Base-by-base conservation (phyloP, 306 rosid genomes). In the Prunus mira region DNA sequence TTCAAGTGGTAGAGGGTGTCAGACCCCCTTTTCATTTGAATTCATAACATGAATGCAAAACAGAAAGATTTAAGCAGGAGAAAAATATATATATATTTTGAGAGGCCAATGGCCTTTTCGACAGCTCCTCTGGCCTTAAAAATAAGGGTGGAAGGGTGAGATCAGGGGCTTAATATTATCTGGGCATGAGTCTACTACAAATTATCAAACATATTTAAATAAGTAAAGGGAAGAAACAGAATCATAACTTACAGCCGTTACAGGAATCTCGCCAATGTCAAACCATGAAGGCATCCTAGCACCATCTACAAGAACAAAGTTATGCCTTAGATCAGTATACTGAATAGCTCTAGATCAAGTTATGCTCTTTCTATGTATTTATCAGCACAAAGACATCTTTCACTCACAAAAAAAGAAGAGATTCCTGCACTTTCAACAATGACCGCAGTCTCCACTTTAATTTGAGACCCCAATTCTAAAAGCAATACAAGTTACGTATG, bases 251-350 rank as follows among this genome's bases (percentile, higher is more conserved):
- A 91, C 96, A 76, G 88, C 85, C 12, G 93, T 89, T 41, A 89
- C 69, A 22, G 96, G 96, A 86, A 91, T 86, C 79, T 93, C 93
- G 1, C 77, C 90, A 76, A 88, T 84, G 86, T 93, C 98, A 84
- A 91, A 93, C 96, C 97, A 93, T 49, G 98, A 93, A 78, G 91
- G 96, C 97, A 93, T 91, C 47, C 83, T 80, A 17, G 83, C 52
- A 76, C 96, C 96, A 76, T 86, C 94, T 93, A 52, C 87, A 86
- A 82, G 56, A 78, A 75, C 75, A 85, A 84, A 54, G 30, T 7
- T 49, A 49, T 49, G 54, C 17, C 17, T 49, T 49, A 75, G 47
- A 76, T 22, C 38, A 81, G 38, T 64, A 52, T 0, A 9, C 0
- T 6, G 32, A 46, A 47, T 54, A 43, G 13, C 14, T 22, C 22